Evolutionary conservation across 768 basidiomycete genomes (phyloP), one percentile per base, ranked within the genome.

Genomic region (Melanogaster broomeanus): DNA sequence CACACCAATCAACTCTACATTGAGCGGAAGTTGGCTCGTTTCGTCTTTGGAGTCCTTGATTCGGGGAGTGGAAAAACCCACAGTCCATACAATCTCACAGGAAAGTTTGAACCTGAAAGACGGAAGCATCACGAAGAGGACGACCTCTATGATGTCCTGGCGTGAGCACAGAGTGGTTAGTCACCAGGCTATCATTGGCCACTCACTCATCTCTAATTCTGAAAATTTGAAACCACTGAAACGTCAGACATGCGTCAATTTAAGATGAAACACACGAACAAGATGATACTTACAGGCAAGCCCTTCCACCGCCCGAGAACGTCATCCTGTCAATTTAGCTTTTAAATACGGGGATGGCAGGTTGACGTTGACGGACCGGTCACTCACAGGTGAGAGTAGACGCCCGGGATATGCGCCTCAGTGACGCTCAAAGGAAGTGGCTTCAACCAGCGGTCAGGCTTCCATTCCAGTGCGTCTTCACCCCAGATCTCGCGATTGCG

Each of bases 231-330:
- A 76, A 41, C 75, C 76, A 25, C 71, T 74, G 52, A 7, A 4
- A 12, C n/a, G n/a, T n/a, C n/a, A n/a, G n/a, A n/a, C n/a, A n/a
- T n/a, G n/a, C n/a, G n/a, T n/a, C n/a, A n/a, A n/a, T n/a, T n/a
- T n/a, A 25, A 18, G n/a, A 3, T 1, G 25, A 8, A 28, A 13
- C 6, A 12, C 40, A 16, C 25, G 22, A 42, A 10, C 25, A 3
- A 15, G 7, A 25, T 6, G 21, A 21, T 3, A 42, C 59, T 46
- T 18, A 79, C 78, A 79, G 68, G 64, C 79, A 79, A 1, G 77
- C 71, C 51, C 78, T 64, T 42, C 67, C 65, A 16, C 79, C 78
- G 12, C 75, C 77, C 28, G 79, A 60, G 62, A 79, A 81, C 4
- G 78, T 74, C 71, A 79, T 68, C n/a, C n/a, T n/a, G n/a, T n/a